phyloP scores from a whole-genome alignment of 192 early-diverging fungal genomes.

The Linnemannia exigua region DNA sequence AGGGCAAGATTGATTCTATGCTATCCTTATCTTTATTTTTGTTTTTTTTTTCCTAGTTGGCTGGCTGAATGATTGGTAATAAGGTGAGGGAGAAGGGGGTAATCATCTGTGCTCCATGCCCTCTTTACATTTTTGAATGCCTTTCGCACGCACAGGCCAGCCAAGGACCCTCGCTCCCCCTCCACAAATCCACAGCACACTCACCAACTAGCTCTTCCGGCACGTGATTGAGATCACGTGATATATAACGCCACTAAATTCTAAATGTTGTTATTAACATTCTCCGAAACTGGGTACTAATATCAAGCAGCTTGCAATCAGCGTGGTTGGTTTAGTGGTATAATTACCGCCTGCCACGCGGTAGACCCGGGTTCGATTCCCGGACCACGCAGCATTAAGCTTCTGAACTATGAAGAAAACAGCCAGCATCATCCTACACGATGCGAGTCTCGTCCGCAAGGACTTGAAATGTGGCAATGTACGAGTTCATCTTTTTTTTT shows the following conservation, averaged over 20 bases:
- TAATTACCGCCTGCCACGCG: constrained; percentile 87
- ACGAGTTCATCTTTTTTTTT: constrained; percentile 1
- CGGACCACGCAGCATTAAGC: constrained; percentile 67
- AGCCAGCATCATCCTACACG: neutral
- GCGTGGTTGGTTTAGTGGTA: constrained; percentile 78
- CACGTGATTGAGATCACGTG: no score
- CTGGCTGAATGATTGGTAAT: no score
- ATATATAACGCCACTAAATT: no score
- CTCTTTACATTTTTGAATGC: neutral
- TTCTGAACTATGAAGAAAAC: neutral
- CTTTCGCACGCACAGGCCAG: neutral
- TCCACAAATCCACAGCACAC: neutral
- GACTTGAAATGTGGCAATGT: neutral
- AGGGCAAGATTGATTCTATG: no score
- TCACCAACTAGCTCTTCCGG: no score
- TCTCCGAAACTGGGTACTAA: neutral
- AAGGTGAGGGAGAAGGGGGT: neutral
- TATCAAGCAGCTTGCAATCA: neutral
- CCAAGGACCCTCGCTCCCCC: neutral
- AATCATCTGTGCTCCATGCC: neutral
- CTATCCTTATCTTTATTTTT: no score
- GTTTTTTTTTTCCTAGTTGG: no score
- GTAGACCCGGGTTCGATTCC: constrained; percentile 88
- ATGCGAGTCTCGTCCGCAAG: neutral
- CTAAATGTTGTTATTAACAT: neutral